Percentiles rank a stretch among this genome's conserved stretches.
Conservation (phyloP, 192 early-diverging fungal species). For the Obelidium mucronatum region DNA sequence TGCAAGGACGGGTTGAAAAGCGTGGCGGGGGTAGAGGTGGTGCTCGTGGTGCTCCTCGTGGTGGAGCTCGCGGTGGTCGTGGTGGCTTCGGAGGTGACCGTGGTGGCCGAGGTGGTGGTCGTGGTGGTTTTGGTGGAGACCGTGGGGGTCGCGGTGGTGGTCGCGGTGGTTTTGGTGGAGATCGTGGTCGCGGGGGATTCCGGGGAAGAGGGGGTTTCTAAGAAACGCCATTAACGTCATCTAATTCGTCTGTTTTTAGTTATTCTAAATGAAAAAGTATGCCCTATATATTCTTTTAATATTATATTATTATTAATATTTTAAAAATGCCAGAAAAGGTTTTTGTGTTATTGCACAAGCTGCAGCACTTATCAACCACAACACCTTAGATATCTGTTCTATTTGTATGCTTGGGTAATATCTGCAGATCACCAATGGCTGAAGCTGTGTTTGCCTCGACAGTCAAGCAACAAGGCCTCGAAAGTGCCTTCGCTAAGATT, state of each 20-base stretch:
- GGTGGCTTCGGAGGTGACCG: slow-evolving; percentile 44
- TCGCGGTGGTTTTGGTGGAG: slow-evolving; percentile 42
- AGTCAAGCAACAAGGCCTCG: slow-evolving; percentile 65
- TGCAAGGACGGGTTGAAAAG: slow-evolving; percentile 68
- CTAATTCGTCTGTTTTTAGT: too few species aligned
- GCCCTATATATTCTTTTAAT: too few species aligned
- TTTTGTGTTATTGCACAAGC: too few species aligned
- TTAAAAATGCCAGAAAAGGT: too few species aligned
- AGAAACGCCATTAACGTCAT: too few species aligned
- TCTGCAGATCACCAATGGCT: slow-evolving; percentile 90
- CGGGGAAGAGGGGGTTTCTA: slow-evolving; percentile 13
- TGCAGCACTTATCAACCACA: too few species aligned
- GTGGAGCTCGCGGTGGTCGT: slow-evolving; percentile 61
- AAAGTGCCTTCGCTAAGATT: slow-evolving; percentile 64
- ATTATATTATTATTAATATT: too few species aligned
- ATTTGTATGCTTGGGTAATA: slow-evolving; percentile 75
- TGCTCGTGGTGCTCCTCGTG: slow-evolving; percentile 31
- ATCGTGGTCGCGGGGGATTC: slow-evolving; percentile 46
- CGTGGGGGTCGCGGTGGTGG: slow-evolving; percentile 27
- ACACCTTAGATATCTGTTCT: slow-evolving; percentile 54
- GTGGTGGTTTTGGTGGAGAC: slow-evolving; percentile 26
- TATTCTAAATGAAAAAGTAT: too few species aligned
- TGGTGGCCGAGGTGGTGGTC: slow-evolving; percentile 39
- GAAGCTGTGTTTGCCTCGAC: slow-evolving; percentile 88
- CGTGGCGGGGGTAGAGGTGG: slow-evolving; percentile 54